Evolutionary conservation across 345 rosid genomes (phyloP).

Genomic region (Sapria himalayana): DNA sequence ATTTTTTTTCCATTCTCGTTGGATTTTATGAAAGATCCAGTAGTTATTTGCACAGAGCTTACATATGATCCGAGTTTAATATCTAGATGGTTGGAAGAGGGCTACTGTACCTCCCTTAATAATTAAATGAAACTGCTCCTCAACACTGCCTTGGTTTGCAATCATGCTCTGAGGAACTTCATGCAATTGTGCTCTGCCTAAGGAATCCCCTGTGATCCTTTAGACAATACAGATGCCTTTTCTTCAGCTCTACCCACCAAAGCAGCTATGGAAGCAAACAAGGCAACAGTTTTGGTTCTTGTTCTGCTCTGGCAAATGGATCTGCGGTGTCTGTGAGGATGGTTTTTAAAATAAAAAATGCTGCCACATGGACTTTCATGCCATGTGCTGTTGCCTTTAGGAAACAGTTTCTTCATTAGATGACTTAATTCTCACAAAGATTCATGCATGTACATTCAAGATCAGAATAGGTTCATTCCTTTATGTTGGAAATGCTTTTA

Average conservation of each 20-base stretch:
- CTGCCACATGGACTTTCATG: no score
- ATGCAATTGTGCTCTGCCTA: constrained; percentile 66
- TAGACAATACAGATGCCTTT: constrained; percentile 35
- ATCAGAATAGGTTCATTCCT: no score
- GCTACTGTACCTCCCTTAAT: constrained; percentile 68
- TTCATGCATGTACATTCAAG: no score
- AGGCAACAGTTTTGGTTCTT: constrained; percentile 50
- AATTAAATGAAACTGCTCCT: constrained; percentile 57
- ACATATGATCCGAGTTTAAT: constrained; percentile 77
- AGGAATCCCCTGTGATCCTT: constrained; percentile 37
- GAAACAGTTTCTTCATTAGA: no score
- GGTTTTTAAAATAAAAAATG: no score
- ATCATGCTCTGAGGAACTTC: constrained; percentile 65
- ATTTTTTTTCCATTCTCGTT: constrained; percentile 59
- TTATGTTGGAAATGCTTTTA: no score
- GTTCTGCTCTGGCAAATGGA: constrained; percentile 42
- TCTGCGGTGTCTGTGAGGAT: no score
- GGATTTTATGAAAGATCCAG: constrained; percentile 91
- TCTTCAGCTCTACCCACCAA: constrained; percentile 38
- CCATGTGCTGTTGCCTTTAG: no score
- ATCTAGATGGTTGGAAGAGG: constrained; percentile 86
- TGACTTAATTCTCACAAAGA: no score
- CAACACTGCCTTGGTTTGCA: constrained; percentile 47
- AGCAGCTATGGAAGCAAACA: constrained; percentile 66
- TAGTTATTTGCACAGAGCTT: constrained; percentile 68